Evolutionary conservation across 306 rosid species (phyloP).

Genomic region (Argentina anserina): DNA sequence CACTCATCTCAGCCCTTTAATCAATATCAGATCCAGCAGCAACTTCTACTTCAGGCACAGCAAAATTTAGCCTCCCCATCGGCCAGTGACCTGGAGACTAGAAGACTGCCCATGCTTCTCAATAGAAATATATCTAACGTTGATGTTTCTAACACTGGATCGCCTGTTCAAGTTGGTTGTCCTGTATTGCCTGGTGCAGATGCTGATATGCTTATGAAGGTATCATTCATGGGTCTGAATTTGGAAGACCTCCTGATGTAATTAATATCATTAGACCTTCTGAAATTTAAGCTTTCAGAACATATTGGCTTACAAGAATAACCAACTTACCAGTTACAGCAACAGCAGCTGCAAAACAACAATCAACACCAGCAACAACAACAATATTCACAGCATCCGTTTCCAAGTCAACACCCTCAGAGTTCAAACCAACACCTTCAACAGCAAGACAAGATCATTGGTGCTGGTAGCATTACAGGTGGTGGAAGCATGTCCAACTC

Average conservation of each 20-base stretch:
- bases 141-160: slow-evolving; percentile 40
- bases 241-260: slow-evolving; percentile 11
- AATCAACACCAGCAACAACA: slow-evolving; percentile 39
- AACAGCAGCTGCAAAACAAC: slow-evolving; percentile 41
- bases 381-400: slow-evolving; percentile 39
- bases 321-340: slow-evolving; percentile 27
- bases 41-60: slow-evolving; percentile 46
- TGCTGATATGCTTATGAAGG: slow-evolving; percentile 47
- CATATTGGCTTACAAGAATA: slow-evolving; percentile 16
- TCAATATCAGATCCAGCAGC: slow-evolving; percentile 52
- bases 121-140: slow-evolving; percentile 35
- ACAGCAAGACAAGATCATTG: slow-evolving; percentile 45
- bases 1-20: slow-evolving; percentile 48
- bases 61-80: slow-evolving; percentile 47
- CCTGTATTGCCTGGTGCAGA: slow-evolving; percentile 43
- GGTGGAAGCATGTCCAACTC: slow-evolving; percentile 41
- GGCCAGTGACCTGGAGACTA: slow-evolving; percentile 38
- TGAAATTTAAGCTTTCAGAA: slow-evolving; percentile 8
- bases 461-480: slow-evolving; percentile 29
- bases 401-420: slow-evolving; percentile 44
- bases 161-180: slow-evolving; percentile 46
- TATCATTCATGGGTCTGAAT: slow-evolving; percentile 26
- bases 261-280: neutral
- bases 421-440: slow-evolving; percentile 40
- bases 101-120: slow-evolving; percentile 35